Base-by-base conservation (phyloP, 2,329 filamentous ascomycete genomes). In the Cordyceps pruinosa region DNA sequence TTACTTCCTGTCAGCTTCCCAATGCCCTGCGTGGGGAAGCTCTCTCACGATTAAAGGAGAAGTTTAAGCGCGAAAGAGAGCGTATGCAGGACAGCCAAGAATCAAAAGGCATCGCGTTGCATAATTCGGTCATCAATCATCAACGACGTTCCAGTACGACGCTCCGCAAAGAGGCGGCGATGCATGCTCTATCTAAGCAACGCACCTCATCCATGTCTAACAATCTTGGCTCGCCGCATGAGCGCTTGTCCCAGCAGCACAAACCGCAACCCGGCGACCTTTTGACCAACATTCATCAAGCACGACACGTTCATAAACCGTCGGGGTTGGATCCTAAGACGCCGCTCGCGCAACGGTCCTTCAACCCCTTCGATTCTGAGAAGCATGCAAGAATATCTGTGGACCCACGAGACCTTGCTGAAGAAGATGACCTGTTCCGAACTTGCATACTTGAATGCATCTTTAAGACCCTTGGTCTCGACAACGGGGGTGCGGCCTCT, bases 361-460 rank as follows among this genome's bases (percentile, higher is more conserved):
- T 83, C 59, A 79, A 82, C 60, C 82, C 83, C 0, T 86, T 86
- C 59, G 69, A 77, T n/a, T 74, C 74, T 2, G 78, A 78, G 58
- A 74, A 75, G 51, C 74, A 76, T 35, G 72, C 72, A 46, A 77
- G 79, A 46, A 73, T 78, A 34, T 74, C 75, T 6, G 72, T 83
- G 30, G 87, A 90, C 64, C 83, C 87, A 5, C 85, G 92, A 62
- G 91, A 97, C 57, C 88, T 89, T 0, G 75, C 91, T 8, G 90
- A 96, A 62, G 94, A 97, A 68, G 93, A 97, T 65, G 84, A 87
- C 47, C 72, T 96, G 7, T 97, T 99, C 70, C 82, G 95, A 41
- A 86, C 90, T 58, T 95, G 91, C 0, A 90, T 99, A 17, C 75
- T 97, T 23, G 90, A 96, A 63, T 97, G 94, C 68, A 96, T 99